Evolutionary conservation across 257 asterid species (phyloP).

Genomic region (Gynochthodes officinalis): DNA sequence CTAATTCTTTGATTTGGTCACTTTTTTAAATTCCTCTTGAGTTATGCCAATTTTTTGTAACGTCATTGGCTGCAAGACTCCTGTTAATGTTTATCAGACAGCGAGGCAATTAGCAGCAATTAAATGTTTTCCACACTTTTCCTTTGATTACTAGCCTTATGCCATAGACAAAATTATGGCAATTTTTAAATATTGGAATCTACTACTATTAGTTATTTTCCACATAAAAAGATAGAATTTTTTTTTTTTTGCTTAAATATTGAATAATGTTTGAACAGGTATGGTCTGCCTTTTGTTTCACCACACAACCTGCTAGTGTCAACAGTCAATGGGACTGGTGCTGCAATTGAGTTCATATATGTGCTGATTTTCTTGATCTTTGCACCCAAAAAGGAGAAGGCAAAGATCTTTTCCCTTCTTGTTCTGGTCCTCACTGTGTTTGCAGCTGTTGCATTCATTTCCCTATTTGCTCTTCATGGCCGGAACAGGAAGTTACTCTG

Average conservation of each 20-base stretch:
- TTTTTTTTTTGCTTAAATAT: background rate
- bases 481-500: conserved; percentile 54
- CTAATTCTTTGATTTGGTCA: no score
- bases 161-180: background rate
- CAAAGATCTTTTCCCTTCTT: conserved; percentile 49
- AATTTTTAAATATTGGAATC: background rate
- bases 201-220: background rate
- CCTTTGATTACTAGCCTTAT: background rate
- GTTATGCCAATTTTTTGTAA: background rate
- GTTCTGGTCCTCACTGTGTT: conserved; percentile 39
- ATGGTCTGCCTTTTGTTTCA: conserved; percentile 90
- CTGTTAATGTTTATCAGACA: background rate
- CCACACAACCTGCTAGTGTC: conserved; percentile 72
- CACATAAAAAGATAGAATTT: background rate
- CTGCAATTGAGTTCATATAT: conserved; percentile 49
- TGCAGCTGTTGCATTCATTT: conserved; percentile 46
- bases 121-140: background rate
- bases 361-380: conserved; percentile 53
- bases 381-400: conserved; percentile 58
- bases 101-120: background rate
- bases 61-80: background rate
- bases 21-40: no score
- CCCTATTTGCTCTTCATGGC: conserved; percentile 66
- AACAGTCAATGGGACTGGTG: conserved; percentile 71
- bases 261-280: conserved; percentile 42